phyloP scores from a whole-genome alignment of 768 basidiomycete genomes.

The Boletus insuetus region DNA sequence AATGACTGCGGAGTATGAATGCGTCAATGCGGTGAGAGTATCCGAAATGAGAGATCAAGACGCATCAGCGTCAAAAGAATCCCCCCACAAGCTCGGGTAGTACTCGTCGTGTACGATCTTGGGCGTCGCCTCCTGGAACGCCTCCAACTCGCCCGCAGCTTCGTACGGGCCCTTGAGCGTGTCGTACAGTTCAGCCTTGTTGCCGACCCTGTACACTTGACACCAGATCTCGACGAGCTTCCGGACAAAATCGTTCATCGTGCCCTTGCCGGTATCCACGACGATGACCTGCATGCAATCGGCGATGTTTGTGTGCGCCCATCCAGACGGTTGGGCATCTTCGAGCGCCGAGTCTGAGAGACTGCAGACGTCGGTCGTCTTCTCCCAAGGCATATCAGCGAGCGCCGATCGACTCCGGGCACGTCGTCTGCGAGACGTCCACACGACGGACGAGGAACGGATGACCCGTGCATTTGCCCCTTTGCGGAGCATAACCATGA shows the following conservation, averaged over 20 bases:
- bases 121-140: constrained; percentile 7
- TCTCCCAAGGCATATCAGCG: constrained; percentile 24
- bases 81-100: constrained; percentile 29
- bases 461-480: constrained; percentile 27
- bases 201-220: constrained; percentile 22
- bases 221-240: constrained; percentile 30
- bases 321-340: constrained; percentile 22
- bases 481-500: constrained; percentile 33
- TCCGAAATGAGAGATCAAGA: neutral
- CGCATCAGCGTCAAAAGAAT: constrained; percentile 1
- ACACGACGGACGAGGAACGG: constrained; percentile 22
- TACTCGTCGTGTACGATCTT: constrained; percentile 7
- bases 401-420: constrained; percentile 29
- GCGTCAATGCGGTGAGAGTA: neutral
- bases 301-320: constrained; percentile 10
- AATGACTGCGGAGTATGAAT: neutral
- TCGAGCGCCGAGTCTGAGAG: constrained; percentile 24
- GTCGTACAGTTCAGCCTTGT: constrained; percentile 19
- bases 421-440: constrained; percentile 28
- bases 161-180: constrained; percentile 21
- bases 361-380: constrained; percentile 13
- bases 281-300: constrained; percentile 33
- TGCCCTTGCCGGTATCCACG: constrained; percentile 26
- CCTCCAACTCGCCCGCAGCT: constrained; percentile 28
- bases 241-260: constrained; percentile 29